Evolutionary conservation across 2,329 filamentous ascomycete genomes (phyloP).

Genomic region (Aspergillus carbonarius): DNA sequence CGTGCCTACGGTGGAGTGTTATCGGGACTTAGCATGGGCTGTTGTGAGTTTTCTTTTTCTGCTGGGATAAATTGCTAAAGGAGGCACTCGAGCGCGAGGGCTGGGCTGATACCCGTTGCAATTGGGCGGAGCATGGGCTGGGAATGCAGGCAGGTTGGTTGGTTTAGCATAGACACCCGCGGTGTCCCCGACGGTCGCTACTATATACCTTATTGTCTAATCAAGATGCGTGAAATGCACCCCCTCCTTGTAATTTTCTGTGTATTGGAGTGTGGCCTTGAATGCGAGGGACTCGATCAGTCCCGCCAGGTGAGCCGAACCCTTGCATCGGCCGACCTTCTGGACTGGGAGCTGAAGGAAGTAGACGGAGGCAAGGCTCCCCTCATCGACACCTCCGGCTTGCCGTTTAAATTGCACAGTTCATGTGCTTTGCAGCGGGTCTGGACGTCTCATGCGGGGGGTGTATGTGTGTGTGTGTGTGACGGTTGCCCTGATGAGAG

Average conservation of each 20-base stretch:
- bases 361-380: too few relatives aligned
- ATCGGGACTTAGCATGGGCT: background rate
- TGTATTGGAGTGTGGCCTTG: too few relatives aligned
- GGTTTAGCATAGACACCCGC: constrained; percentile 15
- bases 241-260: background rate
- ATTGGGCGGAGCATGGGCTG: constrained; percentile 17
- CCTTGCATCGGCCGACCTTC: too few relatives aligned
- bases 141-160: constrained; percentile 12
- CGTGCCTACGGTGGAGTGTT: background rate
- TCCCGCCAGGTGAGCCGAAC: too few relatives aligned
- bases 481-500: too few relatives aligned
- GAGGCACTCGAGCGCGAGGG: constrained; percentile 1
- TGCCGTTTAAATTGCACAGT: too few relatives aligned
- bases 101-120: constrained; percentile 17
- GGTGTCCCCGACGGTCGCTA: constrained; percentile 24
- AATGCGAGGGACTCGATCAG: too few relatives aligned
- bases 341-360: too few relatives aligned
- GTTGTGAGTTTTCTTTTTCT: constrained; percentile 4
- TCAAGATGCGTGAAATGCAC: constrained; percentile 12
- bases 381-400: too few relatives aligned
- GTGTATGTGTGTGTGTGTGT: too few relatives aligned
- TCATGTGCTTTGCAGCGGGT: too few relatives aligned
- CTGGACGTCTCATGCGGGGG: too few relatives aligned
- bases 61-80: constrained; percentile 10
- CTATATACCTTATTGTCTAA: constrained; percentile 25